Evolutionary conservation across 257 asterid species (phyloP), one percentile per base, ranked within the genome.

Genomic region (Penstemon davidsonii): DNA sequence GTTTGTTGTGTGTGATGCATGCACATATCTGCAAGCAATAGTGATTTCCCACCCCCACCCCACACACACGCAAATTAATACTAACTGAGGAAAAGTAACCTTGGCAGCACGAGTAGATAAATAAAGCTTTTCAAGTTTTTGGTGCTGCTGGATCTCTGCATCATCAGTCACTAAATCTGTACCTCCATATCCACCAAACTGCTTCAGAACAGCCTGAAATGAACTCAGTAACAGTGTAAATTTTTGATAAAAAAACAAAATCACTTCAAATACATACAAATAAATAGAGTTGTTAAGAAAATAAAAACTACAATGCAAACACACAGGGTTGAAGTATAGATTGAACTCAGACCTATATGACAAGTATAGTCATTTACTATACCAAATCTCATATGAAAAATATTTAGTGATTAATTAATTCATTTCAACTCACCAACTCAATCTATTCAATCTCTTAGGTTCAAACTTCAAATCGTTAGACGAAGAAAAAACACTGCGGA

Each of bases 41-140:
- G 33, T 25, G 33, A 25, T 25, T 25, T 25, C 33, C 33, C 33
- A 25, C 2, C 33, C 33, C 33, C 33, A 25, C 33, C 33, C 1
- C 53, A 49, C 53, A 49, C 53, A 49, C 15, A 49, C 2, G 10
- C 1, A 49, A 49, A 49, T 49, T 49, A 0, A 49, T 10, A 49
- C n/a, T 53, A 50, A 3, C 36, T 6, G 5, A 6, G 45, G 56
- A 57, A 19, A 60, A 18, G 63, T 45, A 62, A 84, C 88, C 86
- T 84, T 84, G 47, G 86, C 84, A 72, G 84, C 84, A 70, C 88
- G 84, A 33, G 86, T 84, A 55, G 88, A 84, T 66, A 84, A 62
- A 77, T 74, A 84, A 54, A 84, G 82, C 75, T 79, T 81, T 75
- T 84, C 88, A n/a, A 81, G 82, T 61, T 84, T 84, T 62, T 79